Conservation (phyloP, 441 rosid genomes). For the Eugenia klotzschiana region DNA sequence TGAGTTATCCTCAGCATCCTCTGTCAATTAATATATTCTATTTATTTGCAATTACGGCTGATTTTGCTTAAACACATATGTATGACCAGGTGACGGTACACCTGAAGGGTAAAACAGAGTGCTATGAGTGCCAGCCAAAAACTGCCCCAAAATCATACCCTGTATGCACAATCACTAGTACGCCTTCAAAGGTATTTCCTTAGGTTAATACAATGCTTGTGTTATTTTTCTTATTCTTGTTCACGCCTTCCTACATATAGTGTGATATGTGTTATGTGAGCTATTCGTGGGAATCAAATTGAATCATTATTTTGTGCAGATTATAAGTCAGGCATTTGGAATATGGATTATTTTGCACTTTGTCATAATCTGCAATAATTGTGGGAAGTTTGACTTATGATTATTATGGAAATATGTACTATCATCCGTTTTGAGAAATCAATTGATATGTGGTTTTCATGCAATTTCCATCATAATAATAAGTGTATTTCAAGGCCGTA, state of each 20-base stretch:
- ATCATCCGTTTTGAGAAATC: background rate
- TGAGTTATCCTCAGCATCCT: background rate
- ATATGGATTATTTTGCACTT: background rate
- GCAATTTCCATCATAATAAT: background rate
- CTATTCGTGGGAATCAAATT: background rate
- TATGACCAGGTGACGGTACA: conserved; percentile 72
- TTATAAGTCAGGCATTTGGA: background rate
- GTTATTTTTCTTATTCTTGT: background rate
- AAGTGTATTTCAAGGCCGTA: background rate
- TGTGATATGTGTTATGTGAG: background rate
- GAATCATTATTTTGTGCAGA: background rate
- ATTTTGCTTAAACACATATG: background rate
- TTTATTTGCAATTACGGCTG: background rate
- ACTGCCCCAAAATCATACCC: conserved; percentile 97
- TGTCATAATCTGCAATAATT: background rate
- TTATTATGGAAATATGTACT: background rate
- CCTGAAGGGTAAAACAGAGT: conserved; percentile 81
- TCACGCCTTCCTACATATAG: background rate
- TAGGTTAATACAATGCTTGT: background rate
- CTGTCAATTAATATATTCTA: background rate
- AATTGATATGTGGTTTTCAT: background rate
- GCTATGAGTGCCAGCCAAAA: conserved; percentile 91
- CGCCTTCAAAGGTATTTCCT: conserved; percentile 76
- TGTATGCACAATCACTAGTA: conserved; percentile 95
- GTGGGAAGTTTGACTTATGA: background rate